Conservation (phyloP, 2,329 filamentous ascomycete species). For the Orbilia brochopaga region DNA sequence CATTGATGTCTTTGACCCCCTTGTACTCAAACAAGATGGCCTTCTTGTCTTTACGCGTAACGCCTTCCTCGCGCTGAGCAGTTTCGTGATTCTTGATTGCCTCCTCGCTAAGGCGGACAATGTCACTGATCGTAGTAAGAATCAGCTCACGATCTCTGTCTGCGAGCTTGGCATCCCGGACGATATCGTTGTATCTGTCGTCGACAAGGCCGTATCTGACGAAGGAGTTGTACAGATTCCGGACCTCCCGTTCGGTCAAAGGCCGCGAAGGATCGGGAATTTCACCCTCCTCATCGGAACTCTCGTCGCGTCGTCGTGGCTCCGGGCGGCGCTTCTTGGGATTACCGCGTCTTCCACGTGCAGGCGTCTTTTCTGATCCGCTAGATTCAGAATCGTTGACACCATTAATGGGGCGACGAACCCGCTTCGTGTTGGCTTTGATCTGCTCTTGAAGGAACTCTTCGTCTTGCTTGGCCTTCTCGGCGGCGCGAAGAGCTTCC, state of each 20-base stretch:
- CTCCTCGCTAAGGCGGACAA: slow-evolving; percentile 67
- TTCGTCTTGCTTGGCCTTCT: slow-evolving; percentile 71
- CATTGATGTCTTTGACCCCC: slow-evolving; percentile 92
- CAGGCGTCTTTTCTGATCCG: slow-evolving; percentile 36
- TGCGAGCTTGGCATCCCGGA: slow-evolving; percentile 81
- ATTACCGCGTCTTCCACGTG: slow-evolving; percentile 67
- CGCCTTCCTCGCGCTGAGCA: slow-evolving; percentile 74
- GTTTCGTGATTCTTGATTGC: slow-evolving; percentile 72
- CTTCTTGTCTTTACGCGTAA: slow-evolving; percentile 85
- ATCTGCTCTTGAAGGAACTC: slow-evolving; percentile 56
- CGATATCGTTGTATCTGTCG: slow-evolving; percentile 83
- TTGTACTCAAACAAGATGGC: slow-evolving; percentile 94
- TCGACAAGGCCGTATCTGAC: slow-evolving; percentile 90
- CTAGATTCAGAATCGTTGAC: slow-evolving; percentile 59
- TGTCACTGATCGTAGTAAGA: slow-evolving; percentile 74
- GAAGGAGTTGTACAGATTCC: slow-evolving; percentile 87
- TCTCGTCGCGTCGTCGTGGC: slow-evolving; percentile 69
- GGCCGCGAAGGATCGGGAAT: slow-evolving; percentile 82
- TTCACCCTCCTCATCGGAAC: slow-evolving; percentile 74
- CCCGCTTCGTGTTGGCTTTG: slow-evolving; percentile 59
- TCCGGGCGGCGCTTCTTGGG: slow-evolving; percentile 74
- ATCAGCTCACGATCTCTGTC: slow-evolving; percentile 84
- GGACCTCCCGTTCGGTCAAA: slow-evolving; percentile 87
- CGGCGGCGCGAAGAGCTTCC: slow-evolving; percentile 84
- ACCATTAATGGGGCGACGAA: slow-evolving; percentile 54